Percentiles rank a stretch among this genome's conserved stretches.
These are phyloP conservation scores for Rhododendron mucronatum DNA, from an alignment of 148 eudicot genomes.

Conservation along the genomic window DNA sequence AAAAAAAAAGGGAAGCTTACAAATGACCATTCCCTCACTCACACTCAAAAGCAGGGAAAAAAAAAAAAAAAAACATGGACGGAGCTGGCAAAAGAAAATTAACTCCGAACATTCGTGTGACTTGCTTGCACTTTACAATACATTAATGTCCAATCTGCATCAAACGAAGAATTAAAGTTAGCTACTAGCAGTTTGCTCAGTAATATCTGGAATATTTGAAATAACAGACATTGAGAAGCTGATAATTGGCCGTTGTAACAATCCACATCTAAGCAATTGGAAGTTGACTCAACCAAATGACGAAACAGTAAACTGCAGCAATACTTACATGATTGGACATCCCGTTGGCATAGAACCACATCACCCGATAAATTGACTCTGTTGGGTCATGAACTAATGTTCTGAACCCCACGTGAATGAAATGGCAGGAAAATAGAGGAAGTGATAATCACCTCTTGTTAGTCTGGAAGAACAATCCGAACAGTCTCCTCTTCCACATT, in stretches of 20 bases:
- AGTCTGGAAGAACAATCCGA: background rate
- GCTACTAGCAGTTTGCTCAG: background rate
- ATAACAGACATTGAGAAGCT: background rate
- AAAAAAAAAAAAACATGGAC: background rate
- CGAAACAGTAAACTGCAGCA: no score
- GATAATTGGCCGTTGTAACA: background rate
- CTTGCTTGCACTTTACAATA: constrained; percentile 1
- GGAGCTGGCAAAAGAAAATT: background rate
- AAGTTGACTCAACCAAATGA: background rate
- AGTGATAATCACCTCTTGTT: background rate
- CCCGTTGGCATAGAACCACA: background rate
- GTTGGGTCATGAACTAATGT: background rate
- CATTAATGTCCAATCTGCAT: background rate
- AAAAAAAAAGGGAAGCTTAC: background rate
- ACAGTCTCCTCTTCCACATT: background rate
- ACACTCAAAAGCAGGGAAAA: background rate
- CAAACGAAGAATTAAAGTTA: background rate
- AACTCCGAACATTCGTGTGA: background rate
- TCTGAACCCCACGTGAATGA: background rate
- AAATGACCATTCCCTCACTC: background rate
- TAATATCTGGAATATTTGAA: background rate
- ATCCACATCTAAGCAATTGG: background rate
- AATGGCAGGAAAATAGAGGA: background rate
- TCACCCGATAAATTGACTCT: background rate
- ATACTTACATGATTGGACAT: background rate